phyloP scores from a whole-genome alignment of 805 yeast genomes.

The Candida insectalens region DNA sequence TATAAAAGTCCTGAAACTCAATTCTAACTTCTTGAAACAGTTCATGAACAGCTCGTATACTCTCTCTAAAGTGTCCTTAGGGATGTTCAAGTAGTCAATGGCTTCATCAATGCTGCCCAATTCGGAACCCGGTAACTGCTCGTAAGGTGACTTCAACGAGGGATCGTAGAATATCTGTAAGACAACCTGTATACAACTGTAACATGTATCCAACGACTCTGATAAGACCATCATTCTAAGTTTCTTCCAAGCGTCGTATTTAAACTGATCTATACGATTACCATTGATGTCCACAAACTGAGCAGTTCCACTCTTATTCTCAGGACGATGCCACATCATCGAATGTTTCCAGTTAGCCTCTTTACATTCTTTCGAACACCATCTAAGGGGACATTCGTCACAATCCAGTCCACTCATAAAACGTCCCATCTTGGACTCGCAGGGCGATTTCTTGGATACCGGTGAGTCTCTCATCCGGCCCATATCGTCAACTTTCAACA shows the following conservation, averaged over 20 bases:
- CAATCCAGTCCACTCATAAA: slow-evolving; percentile 24
- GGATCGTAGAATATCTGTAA: slow-evolving; percentile 15
- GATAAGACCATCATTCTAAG: slow-evolving; percentile 9
- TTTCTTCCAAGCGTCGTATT: slow-evolving; percentile 16
- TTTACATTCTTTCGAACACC: slow-evolving; percentile 23
- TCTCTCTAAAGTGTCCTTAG: slow-evolving; percentile 5
- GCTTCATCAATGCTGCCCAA: slow-evolving; percentile 6
- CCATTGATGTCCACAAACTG: slow-evolving; percentile 7
- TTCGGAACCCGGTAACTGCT: slow-evolving; percentile 7
- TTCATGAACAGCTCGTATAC: slow-evolving; percentile 8
- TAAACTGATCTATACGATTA: slow-evolving; percentile 6
- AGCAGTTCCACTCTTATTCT: slow-evolving; percentile 20
- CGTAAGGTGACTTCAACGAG: slow-evolving; percentile 9
- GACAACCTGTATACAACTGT: slow-evolving; percentile 12
- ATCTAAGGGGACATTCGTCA: slow-evolving; percentile 17
- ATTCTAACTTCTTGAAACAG: slow-evolving; percentile 14
- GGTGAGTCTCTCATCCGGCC: slow-evolving; percentile 15
- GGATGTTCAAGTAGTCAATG: slow-evolving; percentile 6
- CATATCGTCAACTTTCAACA: slow-evolving; percentile 21
- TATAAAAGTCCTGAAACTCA: slow-evolving; percentile 11
- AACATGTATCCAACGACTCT: slow-evolving; percentile 10
- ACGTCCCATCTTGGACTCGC: slow-evolving; percentile 17
- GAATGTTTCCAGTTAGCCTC: slow-evolving; percentile 18
- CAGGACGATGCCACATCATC: slow-evolving; percentile 19
- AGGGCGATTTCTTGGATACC: slow-evolving; percentile 7